Base-by-base conservation (phyloP, 1,284 basidiomycete species). In the Anthracocystis setariae region DNA sequence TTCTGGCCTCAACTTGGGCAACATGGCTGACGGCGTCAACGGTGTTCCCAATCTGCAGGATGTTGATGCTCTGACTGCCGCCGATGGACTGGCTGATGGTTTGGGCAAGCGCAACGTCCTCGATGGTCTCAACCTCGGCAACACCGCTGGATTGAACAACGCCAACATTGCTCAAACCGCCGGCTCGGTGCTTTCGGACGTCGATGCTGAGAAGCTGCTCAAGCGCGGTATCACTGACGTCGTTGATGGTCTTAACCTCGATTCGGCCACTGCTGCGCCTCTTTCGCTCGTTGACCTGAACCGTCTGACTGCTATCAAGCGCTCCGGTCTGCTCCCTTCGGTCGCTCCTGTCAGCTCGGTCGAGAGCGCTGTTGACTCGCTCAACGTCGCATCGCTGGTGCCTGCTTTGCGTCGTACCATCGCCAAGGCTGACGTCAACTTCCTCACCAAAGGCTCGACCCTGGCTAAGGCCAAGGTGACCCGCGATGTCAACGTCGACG, bases 301-400 rank as follows among this genome's bases (percentile, higher is more conserved):
- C 54, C 45, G 45, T 29, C 17, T 56, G 5, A 13, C 37, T 20
- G 24, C 47, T 1, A 8, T 57, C 42, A 46, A 33, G 39, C 47
- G 55, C 20, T 54, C 50, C 17, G 21, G 20, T 17, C 35, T 58
- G 24, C 62, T 65, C 33, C 10, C 50, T 5, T 32, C 54, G 13
- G 7, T 29, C 12, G 7, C 29, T 12, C 7, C 29, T 29, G 29
- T 12, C 29, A 12, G 29, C 12, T 29, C 29, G 29, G 46, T 57
- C 46, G 24, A 40, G 10, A 35, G 29, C 7, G 25, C 21, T 29
- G 20, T 59, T 23, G 51, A 49, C 20, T 13, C 25, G 15, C 20
- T 66, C 18, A 25, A 42, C 18, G 18, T 32, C 2, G 37, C 37
- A 24, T 32, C 37, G 15, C 23, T 37, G 2, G 9, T 48, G 17